Conservation (phyloP, 2,329 filamentous ascomycete species). For the Beauveria caledonica region DNA sequence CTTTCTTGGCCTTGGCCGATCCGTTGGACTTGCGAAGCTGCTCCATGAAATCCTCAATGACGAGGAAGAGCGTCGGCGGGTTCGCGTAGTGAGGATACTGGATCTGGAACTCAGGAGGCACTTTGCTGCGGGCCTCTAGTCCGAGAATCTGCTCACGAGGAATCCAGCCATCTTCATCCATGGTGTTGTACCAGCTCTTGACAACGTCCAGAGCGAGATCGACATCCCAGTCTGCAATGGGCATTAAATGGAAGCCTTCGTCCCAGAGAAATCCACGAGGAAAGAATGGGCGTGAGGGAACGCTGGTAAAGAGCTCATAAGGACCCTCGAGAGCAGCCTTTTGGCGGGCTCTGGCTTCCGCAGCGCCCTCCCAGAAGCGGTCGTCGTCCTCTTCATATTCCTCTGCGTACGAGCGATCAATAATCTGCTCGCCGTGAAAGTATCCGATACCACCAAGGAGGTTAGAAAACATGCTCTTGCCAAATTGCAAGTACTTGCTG, state of each 20-base stretch:
- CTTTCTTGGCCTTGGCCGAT: slow-evolving; percentile 33
- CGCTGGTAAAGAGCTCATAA: slow-evolving; percentile 80
- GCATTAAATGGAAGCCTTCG: slow-evolving; percentile 90
- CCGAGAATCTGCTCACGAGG: slow-evolving; percentile 93
- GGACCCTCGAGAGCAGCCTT: slow-evolving; percentile 68
- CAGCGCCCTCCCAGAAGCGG: slow-evolving; percentile 90
- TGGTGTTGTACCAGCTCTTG: slow-evolving; percentile 90
- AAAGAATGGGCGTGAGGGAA: slow-evolving; percentile 93
- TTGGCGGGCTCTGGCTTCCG: slow-evolving; percentile 63
- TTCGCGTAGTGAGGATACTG: slow-evolving; percentile 98
- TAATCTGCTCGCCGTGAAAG: slow-evolving; percentile 80
- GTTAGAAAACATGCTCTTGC: slow-evolving; percentile 88
- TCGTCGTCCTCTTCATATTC: slow-evolving; percentile 95
- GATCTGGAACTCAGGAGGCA: slow-evolving; percentile 83
- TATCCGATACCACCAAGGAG: slow-evolving; percentile 90
- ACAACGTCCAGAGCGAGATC: slow-evolving; percentile 82
- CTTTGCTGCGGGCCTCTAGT: slow-evolving; percentile 85
- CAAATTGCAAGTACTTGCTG: slow-evolving; percentile 68
- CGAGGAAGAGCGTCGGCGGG: slow-evolving; percentile 87
- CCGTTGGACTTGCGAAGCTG: slow-evolving; percentile 56
- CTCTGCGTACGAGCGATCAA: slow-evolving; percentile 83
- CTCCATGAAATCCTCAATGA: slow-evolving; percentile 75
- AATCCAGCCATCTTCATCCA: slow-evolving; percentile 98
- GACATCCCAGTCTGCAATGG: slow-evolving; percentile 88
- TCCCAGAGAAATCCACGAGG: slow-evolving; percentile 96